Conservation (phyloP, 306 rosid species). For the Lotus japonicus region DNA sequence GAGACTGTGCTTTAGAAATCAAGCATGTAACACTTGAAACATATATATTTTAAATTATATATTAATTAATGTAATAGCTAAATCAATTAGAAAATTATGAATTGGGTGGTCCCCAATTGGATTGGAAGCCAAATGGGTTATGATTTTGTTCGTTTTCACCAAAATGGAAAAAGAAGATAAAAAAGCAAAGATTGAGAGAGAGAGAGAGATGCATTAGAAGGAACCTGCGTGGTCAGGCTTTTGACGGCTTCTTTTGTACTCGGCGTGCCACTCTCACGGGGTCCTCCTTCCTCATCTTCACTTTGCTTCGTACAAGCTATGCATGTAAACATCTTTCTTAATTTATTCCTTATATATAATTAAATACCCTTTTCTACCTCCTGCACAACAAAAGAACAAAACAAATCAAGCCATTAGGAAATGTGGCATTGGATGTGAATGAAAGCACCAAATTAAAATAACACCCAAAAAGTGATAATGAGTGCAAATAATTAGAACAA, state of each 20-base stretch:
- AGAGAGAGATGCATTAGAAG: not conserved
- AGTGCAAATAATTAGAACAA: too few relatives aligned
- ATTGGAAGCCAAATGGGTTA: constrained; percentile 22
- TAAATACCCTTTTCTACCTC: not conserved
- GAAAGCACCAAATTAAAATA: not conserved
- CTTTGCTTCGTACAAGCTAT: constrained; percentile 72
- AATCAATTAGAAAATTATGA: too few relatives aligned
- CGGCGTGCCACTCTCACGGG: constrained; percentile 86
- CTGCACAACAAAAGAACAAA: constrained; percentile 23
- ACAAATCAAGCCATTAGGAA: too few relatives aligned
- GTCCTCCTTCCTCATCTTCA: constrained; percentile 45
- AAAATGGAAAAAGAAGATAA: constrained; percentile 26
- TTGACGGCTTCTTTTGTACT: constrained; percentile 93
- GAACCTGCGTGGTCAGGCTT: constrained; percentile 91
- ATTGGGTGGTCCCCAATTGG: constrained; percentile 47
- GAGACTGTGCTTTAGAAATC: too few relatives aligned
- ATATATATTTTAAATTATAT: not conserved
- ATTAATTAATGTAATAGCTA: not conserved
- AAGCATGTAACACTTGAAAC: too few relatives aligned
- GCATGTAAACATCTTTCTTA: constrained; percentile 79
- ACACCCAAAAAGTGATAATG: too few relatives aligned
- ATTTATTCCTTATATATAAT: not conserved
- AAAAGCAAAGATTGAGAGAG: constrained; percentile 32
- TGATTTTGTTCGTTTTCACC: constrained; percentile 40
- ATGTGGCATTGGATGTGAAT: too few relatives aligned